phyloP scores from a whole-genome alignment of 1,284 basidiomycete genomes.

The Ceratobasidium sp. region DNA sequence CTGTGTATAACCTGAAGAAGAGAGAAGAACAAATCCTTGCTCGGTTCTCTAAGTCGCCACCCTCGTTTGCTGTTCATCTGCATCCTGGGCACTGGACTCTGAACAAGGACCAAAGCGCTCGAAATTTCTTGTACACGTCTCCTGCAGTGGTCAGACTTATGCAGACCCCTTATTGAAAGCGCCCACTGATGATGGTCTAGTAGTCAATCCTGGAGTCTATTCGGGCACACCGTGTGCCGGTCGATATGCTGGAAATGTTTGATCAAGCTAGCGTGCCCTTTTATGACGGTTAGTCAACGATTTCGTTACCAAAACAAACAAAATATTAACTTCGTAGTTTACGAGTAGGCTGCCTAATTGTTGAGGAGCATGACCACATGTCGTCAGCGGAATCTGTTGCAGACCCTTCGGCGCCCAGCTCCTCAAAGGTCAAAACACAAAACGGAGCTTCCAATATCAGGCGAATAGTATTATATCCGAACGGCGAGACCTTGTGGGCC shows the following conservation, averaged over 20 bases:
- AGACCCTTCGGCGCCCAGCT: slow-evolving; percentile 14
- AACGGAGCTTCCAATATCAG: slow-evolving; percentile 65
- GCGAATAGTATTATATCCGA: slow-evolving; percentile 77
- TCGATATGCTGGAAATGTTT: slow-evolving; percentile 81
- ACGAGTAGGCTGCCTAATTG: slow-evolving; percentile 75
- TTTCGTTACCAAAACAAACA: not conserved
- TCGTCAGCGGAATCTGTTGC: slow-evolving; percentile 26
- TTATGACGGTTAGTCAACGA: slow-evolving; percentile 70
- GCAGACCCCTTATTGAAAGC: not conserved
- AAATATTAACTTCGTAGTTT: slow-evolving; percentile 27
- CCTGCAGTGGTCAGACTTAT: slow-evolving; percentile 15
- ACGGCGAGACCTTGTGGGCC: slow-evolving; percentile 75
- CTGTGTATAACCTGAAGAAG: slow-evolving; percentile 74
- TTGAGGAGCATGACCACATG: slow-evolving; percentile 78
- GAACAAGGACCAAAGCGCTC: slow-evolving; percentile 59
- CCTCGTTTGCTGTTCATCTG: slow-evolving; percentile 79
- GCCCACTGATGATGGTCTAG: slow-evolving; percentile 45
- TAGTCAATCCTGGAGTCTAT: slow-evolving; percentile 82
- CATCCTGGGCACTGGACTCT: slow-evolving; percentile 80
- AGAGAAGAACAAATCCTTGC: slow-evolving; percentile 67
- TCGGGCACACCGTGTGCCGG: slow-evolving; percentile 78
- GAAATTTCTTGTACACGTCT: slow-evolving; percentile 25
- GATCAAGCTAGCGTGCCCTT: slow-evolving; percentile 74
- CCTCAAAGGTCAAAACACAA: slow-evolving; percentile 57
- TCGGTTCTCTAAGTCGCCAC: slow-evolving; percentile 63